Evolutionary conservation across 2,329 filamentous ascomycete species (phyloP).

Genomic region (Aspergillus latus): DNA sequence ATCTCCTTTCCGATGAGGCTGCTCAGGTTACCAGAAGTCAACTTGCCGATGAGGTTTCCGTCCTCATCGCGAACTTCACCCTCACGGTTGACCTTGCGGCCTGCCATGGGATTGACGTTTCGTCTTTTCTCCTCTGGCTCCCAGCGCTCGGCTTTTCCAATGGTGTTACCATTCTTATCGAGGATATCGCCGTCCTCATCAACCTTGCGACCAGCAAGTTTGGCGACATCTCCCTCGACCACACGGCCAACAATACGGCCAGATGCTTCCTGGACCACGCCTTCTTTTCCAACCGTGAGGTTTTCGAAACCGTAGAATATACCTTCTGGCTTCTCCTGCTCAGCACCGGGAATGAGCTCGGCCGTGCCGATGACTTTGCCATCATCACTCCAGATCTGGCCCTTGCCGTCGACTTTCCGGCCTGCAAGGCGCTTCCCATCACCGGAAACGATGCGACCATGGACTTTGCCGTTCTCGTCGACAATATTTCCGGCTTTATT

Average conservation of each 20-base stretch:
- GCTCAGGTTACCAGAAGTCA: slow-evolving; percentile 46
- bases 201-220: slow-evolving; percentile 64
- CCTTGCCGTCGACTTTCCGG: slow-evolving; percentile 62
- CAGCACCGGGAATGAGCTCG: slow-evolving; percentile 56
- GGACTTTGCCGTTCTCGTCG: slow-evolving; percentile 58
- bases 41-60: slow-evolving; percentile 47
- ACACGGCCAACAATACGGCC: slow-evolving; percentile 54
- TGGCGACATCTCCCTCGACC: slow-evolving; percentile 63
- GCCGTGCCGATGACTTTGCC: slow-evolving; percentile 61
- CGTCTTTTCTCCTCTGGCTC: slow-evolving; percentile 59
- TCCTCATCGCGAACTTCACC: slow-evolving; percentile 50
- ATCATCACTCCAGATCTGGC: slow-evolving; percentile 64
- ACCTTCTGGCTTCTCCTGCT: slow-evolving; percentile 52
- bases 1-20: slow-evolving; percentile 45
- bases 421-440: slow-evolving; percentile 56
- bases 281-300: slow-evolving; percentile 58
- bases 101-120: slow-evolving; percentile 61
- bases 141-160: slow-evolving; percentile 69
- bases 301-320: slow-evolving; percentile 61
- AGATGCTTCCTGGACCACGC: slow-evolving; percentile 50
- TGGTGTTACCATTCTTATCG: slow-evolving; percentile 65
- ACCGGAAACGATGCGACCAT: slow-evolving; percentile 59
- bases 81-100: slow-evolving; percentile 53
- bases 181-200: slow-evolving; percentile 69
- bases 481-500: slow-evolving; percentile 65